Evolutionary conservation across 2,329 filamentous ascomycete species (phyloP).

Genomic region (Exophiala bonariae): DNA sequence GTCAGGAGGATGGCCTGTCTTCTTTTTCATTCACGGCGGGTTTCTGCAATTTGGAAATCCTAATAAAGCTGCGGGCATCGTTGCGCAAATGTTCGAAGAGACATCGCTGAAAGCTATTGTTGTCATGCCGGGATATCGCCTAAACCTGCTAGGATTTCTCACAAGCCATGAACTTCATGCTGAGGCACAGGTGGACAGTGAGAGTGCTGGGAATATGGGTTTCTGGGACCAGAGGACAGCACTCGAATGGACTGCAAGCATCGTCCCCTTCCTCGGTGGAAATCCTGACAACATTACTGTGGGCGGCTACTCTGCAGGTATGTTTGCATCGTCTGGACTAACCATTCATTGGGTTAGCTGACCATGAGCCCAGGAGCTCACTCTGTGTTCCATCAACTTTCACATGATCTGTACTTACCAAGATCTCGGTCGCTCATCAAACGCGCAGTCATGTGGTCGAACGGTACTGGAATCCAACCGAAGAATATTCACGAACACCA

Average conservation of each 20-base stretch:
- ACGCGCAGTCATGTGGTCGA: constrained; percentile 55
- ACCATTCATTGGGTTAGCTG: constrained; percentile 10
- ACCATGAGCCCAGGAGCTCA: constrained; percentile 53
- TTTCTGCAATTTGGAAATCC: constrained; percentile 58
- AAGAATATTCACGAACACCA: constrained; percentile 32
- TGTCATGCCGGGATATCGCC: constrained; percentile 57
- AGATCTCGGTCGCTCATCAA: constrained; percentile 49
- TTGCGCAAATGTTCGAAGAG: constrained; percentile 49
- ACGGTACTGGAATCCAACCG: constrained; percentile 55
- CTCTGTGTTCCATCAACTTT: constrained; percentile 58
- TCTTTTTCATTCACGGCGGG: constrained; percentile 59
- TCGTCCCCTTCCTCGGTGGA: constrained; percentile 53
- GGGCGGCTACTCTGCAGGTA: constrained; percentile 56
- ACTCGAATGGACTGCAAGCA: constrained; percentile 56
- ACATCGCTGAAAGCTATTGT: constrained; percentile 52
- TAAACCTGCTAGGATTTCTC: constrained; percentile 59
- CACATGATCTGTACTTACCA: constrained; percentile 55
- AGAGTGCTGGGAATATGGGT: constrained; percentile 51
- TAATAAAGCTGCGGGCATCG: constrained; percentile 42
- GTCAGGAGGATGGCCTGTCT: constrained; percentile 54
- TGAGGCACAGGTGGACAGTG: constrained; percentile 39
- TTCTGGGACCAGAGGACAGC: constrained; percentile 60
- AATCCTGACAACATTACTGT: constrained; percentile 53
- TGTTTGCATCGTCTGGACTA: constrained; percentile 1
- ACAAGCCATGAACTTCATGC: constrained; percentile 48